phyloP scores from a whole-genome alignment of 1,284 basidiomycete genomes.

The Gymnopus androsaceus region DNA sequence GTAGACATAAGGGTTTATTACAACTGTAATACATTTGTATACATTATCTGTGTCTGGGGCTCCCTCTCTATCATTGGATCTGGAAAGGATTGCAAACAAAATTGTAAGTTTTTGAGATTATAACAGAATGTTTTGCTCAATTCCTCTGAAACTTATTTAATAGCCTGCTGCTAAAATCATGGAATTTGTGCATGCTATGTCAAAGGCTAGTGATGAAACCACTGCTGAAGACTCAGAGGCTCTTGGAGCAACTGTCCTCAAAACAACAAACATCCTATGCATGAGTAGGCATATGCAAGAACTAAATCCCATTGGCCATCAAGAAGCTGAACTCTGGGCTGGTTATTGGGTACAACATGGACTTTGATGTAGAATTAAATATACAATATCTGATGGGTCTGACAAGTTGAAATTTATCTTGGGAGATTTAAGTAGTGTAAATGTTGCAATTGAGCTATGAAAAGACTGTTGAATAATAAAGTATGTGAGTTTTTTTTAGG shows the following conservation, averaged over 20 bases:
- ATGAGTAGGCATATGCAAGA: background rate
- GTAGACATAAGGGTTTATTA: too few relatives aligned
- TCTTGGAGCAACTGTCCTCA: background rate
- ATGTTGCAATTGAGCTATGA: too few relatives aligned
- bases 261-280: background rate
- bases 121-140: background rate
- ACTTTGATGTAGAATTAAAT: too few relatives aligned
- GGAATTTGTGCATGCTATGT: background rate
- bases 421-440: too few relatives aligned
- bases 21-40: too few relatives aligned
- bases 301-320: background rate
- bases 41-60: too few relatives aligned
- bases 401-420: too few relatives aligned
- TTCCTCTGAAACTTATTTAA: background rate
- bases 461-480: too few relatives aligned
- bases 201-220: background rate
- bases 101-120: slow-evolving; percentile 5
- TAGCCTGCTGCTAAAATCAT: slow-evolving; percentile 3
- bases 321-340: background rate
- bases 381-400: too few relatives aligned
- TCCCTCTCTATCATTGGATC: too few relatives aligned
- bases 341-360: slow-evolving; percentile 3
- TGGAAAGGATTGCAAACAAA: slow-evolving; percentile 18
- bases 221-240: background rate
- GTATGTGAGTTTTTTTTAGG: too few relatives aligned